phyloP scores from a whole-genome alignment of 306 rosid genomes.

The Dalbergia cochinchinensis region DNA sequence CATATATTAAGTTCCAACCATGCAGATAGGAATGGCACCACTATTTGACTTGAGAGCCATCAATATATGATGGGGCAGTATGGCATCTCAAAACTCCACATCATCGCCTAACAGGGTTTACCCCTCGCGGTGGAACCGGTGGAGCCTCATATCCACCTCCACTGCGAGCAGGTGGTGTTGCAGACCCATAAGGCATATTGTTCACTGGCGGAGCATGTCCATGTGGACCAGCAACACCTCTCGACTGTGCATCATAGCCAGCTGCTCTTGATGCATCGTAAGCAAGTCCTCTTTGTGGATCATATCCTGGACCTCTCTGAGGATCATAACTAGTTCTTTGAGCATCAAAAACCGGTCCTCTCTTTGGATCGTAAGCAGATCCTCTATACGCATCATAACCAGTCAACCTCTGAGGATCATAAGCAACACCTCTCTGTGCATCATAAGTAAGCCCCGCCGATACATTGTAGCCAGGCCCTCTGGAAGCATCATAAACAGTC shows the following conservation, averaged over 20 bases:
- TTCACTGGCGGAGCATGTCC: constrained; percentile 60
- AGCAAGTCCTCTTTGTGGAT: constrained; percentile 54
- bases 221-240: constrained; percentile 65
- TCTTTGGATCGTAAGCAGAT: constrained; percentile 54
- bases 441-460: constrained; percentile 68
- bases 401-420: constrained; percentile 66
- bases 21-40: constrained; percentile 10
- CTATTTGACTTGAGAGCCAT: constrained; percentile 13
- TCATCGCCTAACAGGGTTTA: constrained; percentile 78
- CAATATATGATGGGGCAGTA: background rate
- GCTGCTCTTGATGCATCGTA: constrained; percentile 63
- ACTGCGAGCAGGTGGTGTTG: constrained; percentile 70
- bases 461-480: constrained; percentile 59
- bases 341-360: constrained; percentile 56
- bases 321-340: constrained; percentile 65
- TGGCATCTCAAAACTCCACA: constrained; percentile 36
- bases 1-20: constrained; percentile 8
- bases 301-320: constrained; percentile 61
- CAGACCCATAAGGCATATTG: constrained; percentile 67
- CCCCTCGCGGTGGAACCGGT: constrained; percentile 53
- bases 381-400: constrained; percentile 66
- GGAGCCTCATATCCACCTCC: constrained; percentile 65
- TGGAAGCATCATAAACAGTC: constrained; percentile 59
- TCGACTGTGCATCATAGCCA: constrained; percentile 74
- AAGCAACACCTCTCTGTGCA: constrained; percentile 54